Conservation (phyloP, 2,329 filamentous ascomycete genomes). For the Trichoderma sp. region DNA sequence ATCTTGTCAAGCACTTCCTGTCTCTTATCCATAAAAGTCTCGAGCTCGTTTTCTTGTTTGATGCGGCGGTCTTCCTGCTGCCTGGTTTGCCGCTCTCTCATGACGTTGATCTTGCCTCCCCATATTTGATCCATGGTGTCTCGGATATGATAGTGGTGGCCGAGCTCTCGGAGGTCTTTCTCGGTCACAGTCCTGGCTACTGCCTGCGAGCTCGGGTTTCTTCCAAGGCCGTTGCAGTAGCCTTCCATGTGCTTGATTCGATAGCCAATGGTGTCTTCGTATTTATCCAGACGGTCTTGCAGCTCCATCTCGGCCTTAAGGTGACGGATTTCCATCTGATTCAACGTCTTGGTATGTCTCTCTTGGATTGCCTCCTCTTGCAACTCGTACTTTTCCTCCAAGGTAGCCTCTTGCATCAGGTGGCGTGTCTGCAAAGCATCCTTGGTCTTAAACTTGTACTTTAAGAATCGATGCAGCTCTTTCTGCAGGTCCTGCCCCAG, state of each 20-base stretch:
- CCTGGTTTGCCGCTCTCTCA: slow-evolving; percentile 65
- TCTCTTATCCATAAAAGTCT: slow-evolving; percentile 48
- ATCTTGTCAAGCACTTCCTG: slow-evolving; percentile 52
- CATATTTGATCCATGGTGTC: slow-evolving; percentile 62
- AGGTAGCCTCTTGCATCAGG: slow-evolving; percentile 47
- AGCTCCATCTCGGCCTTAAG: slow-evolving; percentile 65
- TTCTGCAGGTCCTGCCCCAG: slow-evolving; percentile 49
- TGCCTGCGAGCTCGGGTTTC: slow-evolving; percentile 41
- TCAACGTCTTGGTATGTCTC: slow-evolving; percentile 54
- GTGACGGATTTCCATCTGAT: slow-evolving; percentile 62
- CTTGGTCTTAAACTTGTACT: slow-evolving; percentile 51
- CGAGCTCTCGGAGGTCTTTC: slow-evolving; percentile 59
- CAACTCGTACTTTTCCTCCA: slow-evolving; percentile 51
- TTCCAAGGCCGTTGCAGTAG: slow-evolving; percentile 59
- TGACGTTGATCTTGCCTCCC: slow-evolving; percentile 63
- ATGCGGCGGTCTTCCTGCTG: slow-evolving; percentile 60
- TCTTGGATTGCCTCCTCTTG: slow-evolving; percentile 56
- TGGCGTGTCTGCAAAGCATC: slow-evolving; percentile 56
- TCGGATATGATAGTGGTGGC: slow-evolving; percentile 61
- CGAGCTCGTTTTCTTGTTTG: slow-evolving; percentile 55
- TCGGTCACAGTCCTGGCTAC: slow-evolving; percentile 59
- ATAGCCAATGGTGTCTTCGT: slow-evolving; percentile 57
- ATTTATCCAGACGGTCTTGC: slow-evolving; percentile 55
- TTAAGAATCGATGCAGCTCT: slow-evolving; percentile 55
- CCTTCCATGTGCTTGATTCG: slow-evolving; percentile 67